These are phyloP conservation scores for Ceratocystis ficicola DNA, from an alignment of 2,329 filamentous ascomycete species.

Conservation along the genomic window DNA sequence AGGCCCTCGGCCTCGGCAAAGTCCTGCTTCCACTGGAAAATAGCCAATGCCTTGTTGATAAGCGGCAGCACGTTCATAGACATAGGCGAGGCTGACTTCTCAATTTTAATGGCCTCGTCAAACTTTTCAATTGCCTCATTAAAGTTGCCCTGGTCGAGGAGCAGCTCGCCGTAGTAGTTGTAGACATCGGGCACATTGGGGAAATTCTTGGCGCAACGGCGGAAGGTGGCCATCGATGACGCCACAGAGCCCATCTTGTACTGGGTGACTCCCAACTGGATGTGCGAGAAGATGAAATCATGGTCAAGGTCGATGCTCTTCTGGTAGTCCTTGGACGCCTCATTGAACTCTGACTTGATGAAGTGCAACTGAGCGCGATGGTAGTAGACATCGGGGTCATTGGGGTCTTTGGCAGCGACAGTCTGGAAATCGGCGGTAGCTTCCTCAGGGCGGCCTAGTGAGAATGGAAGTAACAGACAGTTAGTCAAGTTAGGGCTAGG, in stretches of 20 bases:
- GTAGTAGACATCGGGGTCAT: constrained; percentile 96
- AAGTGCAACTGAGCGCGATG: constrained; percentile 97
- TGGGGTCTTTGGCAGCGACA: constrained; percentile 70
- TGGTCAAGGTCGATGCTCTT: constrained; percentile 95
- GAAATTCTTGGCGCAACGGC: constrained; percentile 96
- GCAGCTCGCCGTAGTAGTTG: constrained; percentile 97
- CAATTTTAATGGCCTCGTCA: constrained; percentile 96
- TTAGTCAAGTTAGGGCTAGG: too few species aligned
- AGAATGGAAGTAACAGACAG: constrained; percentile 14
- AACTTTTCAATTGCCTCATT: constrained; percentile 95
- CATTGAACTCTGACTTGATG: constrained; percentile 84
- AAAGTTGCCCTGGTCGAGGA: constrained; percentile 93
- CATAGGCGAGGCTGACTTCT: constrained; percentile 85
- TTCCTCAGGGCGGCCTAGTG: constrained; percentile 56
- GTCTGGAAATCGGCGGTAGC: constrained; percentile 79
- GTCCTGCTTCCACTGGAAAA: constrained; percentile 98
- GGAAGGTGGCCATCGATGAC: constrained; percentile 96
- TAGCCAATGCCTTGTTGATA: constrained; percentile 93
- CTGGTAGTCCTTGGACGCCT: constrained; percentile 96
- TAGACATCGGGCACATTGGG: constrained; percentile 93
- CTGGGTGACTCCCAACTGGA: constrained; percentile 96
- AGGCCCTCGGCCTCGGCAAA: constrained; percentile 89
- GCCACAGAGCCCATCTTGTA: constrained; percentile 99
- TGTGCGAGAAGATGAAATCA: constrained; percentile 98
- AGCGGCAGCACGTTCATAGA: constrained; percentile 95